Base-by-base conservation (phyloP, 2,329 filamentous ascomycete genomes). In the Aspergillus clavatus region DNA sequence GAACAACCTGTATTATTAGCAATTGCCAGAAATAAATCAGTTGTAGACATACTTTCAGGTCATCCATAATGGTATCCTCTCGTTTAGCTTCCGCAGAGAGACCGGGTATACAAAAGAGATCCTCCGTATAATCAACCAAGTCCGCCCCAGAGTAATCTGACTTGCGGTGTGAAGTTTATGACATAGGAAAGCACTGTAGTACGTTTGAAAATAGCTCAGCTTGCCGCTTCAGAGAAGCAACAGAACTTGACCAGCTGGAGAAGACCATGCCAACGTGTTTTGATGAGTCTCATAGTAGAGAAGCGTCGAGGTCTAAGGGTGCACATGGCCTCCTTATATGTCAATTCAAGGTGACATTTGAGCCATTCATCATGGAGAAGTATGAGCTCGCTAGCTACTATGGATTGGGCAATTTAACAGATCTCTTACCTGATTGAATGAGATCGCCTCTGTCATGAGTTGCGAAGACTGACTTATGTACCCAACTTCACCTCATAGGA, bases 101-200 rank as follows among this genome's bases (percentile, higher is more conserved):
- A 26, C 23, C 23, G 5, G 23, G 10, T 10, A 26, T 26, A 26
- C 23, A 5, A 5, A 26, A 26, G 23, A 10, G 23, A 26, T 26
- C 23, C 10, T 26, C 23, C 5, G 10, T 26, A 26, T 26, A 26
- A 26, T 26, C 23, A 26, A 26, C 10, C 23, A 26, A 26, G 23
- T 40, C 26, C 38, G 19, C 22, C 23, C 19, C 38, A 24, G 29
- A 40, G 23, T 24, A 40, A 12, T 40, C 38, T 40, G 38, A 40
- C 38, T 40, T 24, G 38, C 38, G 26, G 38, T 19, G 38, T 19
- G 37, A 39, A 39, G 37, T 23, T n/a, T 22, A 8, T 40, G 38
- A 29, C 11, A n/a, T 40, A 40, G 38, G 38, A 40, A 40, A 40
- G 38, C 38, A 29, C 38, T 29, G 26, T 29, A 40, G 38, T 24